Base-by-base conservation (phyloP, 345 rosid genomes). In the Brassica nigra region DNA sequence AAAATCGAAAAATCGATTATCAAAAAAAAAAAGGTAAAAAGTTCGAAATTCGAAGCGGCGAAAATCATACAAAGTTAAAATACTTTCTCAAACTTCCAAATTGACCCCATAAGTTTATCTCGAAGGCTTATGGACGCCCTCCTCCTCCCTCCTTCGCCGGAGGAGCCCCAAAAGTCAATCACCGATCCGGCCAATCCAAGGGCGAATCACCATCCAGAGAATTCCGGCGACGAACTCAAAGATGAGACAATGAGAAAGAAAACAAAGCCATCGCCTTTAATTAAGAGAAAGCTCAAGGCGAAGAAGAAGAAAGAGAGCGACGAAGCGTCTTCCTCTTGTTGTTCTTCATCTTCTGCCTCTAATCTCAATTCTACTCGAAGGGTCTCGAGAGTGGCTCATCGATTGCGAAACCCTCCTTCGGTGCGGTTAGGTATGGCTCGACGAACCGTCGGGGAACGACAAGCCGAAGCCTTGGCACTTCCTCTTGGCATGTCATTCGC, bases 401-500 rank as follows among this genome's bases (percentile, higher is more conserved):
- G 74, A 74, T 84, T 86, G 49, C 83, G 91, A 9, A 77, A 37
- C 66, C 81, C 85, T 14, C 81, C 85, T 14, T 68, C 77, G 72
- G 74, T 87, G 59, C 84, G 63, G 16, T 47, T 76, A 70, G 87
- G 84, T 78, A 76, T 75, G n/a, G 68, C 75, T 71, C 87, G 85
- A 66, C 72, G 82, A 66, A 72, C 61, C 71, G 66, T 79, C 11
- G 82, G 67, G 1, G 84, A 77, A 0, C 78, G 81, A 47, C 84
- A 83, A 18, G 78, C 89, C 71, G 98, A 89, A 75, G 90, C 91
- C 27, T 79, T 89, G 71, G 98, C 97, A 3, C 88, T 89, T 39
- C 92, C 92, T 82, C 91, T 95, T 3, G 99, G 99, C 42, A 91
- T 95, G 96, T 93, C 98, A 9, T 86, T 95, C 66, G 99, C 97